Evolutionary conservation across 352 stramenopile genomes (phyloP).

Genomic region (Globisporangium camurandrum): DNA sequence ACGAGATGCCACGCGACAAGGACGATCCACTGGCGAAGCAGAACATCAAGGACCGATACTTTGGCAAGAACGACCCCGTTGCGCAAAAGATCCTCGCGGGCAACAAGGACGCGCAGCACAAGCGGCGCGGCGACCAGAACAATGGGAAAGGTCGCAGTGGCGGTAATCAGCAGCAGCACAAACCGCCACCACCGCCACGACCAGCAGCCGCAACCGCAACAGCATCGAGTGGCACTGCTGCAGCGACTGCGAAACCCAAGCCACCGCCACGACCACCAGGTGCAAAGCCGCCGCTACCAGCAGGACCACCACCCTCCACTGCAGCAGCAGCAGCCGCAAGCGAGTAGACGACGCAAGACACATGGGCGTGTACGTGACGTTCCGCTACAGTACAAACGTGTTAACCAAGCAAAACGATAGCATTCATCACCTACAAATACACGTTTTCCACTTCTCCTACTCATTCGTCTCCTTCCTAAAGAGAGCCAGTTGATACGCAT

Average conservation of each 20-base stretch:
- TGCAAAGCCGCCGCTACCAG: slow-evolving; percentile 54
- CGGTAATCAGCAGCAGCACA: too few species aligned
- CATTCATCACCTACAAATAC: too few species aligned
- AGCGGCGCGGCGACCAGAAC: slow-evolving; percentile 18
- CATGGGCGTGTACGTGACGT: too few species aligned
- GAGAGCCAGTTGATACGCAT: neutral
- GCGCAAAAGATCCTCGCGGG: slow-evolving; percentile 84
- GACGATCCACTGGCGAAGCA: slow-evolving; percentile 93
- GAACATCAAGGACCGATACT: slow-evolving; percentile 94
- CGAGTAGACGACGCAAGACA: too few species aligned
- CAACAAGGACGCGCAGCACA: neutral
- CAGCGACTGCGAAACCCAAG: slow-evolving; percentile 30
- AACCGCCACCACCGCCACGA: slow-evolving; percentile 21
- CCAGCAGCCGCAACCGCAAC: slow-evolving; percentile 4
- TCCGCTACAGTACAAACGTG: too few species aligned
- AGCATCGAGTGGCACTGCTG: neutral
- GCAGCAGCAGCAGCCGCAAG: slow-evolving; percentile 18
- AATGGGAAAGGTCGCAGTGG: slow-evolving; percentile 16
- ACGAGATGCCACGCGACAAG: slow-evolving; percentile 92
- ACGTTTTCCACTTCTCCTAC: too few species aligned
- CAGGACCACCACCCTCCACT: slow-evolving; percentile 35
- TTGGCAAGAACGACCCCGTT: slow-evolving; percentile 92
- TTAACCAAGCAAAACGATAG: too few species aligned
- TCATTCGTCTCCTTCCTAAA: neutral
- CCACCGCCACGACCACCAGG: slow-evolving; percentile 44